A percentile compares a stretch with the other conserved stretches of the same genome.
These are phyloP conservation scores for Clohesyomyces aquaticus DNA, from an alignment of 495 filamentous ascomycete genomes.

Conservation along the genomic window DNA sequence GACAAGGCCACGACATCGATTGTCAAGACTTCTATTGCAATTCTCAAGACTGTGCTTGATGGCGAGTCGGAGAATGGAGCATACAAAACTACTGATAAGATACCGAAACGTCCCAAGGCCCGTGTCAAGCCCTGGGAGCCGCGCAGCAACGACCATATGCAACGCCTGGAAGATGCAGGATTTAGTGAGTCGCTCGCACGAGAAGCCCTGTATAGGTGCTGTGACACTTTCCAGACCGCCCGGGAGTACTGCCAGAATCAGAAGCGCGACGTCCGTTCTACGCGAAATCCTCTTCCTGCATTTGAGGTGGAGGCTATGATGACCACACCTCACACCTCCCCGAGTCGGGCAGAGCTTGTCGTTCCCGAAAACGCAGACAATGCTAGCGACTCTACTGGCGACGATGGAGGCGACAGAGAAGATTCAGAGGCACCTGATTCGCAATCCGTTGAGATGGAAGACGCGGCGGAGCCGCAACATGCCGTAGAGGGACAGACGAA, in stretches of 20 bases:
- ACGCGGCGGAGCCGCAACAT: conserved; percentile 8
- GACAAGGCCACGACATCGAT: conserved; percentile 76
- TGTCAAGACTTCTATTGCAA: conserved; percentile 79
- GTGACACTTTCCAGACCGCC: conserved; percentile 62
- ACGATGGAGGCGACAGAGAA: conserved; percentile 16
- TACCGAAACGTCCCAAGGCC: conserved; percentile 47
- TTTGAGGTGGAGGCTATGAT: conserved; percentile 49
- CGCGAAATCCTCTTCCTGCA: conserved; percentile 67
- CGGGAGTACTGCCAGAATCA: conserved; percentile 75
- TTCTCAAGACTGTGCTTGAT: conserved; percentile 77
- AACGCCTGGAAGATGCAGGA: conserved; percentile 56
- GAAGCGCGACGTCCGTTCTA: conserved; percentile 46
- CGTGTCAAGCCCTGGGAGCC: conserved; percentile 48
- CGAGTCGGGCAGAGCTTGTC: conserved; percentile 30
- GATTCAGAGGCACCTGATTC: conserved; percentile 27
- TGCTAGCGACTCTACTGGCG: conserved; percentile 23
- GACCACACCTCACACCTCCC: conserved; percentile 16
- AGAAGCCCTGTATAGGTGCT: conserved; percentile 85
- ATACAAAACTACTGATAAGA: conserved; percentile 61
- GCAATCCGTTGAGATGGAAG: conserved; percentile 37
- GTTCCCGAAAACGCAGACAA: conserved; percentile 27
- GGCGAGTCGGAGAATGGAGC: conserved; percentile 74
- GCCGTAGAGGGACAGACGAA: not conserved
- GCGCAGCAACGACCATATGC: conserved; percentile 40
- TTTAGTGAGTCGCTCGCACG: conserved; percentile 62